These are phyloP conservation scores for Wickerhamiella cacticola DNA, from an alignment of 805 yeast species.

Conservation along the genomic window DNA sequence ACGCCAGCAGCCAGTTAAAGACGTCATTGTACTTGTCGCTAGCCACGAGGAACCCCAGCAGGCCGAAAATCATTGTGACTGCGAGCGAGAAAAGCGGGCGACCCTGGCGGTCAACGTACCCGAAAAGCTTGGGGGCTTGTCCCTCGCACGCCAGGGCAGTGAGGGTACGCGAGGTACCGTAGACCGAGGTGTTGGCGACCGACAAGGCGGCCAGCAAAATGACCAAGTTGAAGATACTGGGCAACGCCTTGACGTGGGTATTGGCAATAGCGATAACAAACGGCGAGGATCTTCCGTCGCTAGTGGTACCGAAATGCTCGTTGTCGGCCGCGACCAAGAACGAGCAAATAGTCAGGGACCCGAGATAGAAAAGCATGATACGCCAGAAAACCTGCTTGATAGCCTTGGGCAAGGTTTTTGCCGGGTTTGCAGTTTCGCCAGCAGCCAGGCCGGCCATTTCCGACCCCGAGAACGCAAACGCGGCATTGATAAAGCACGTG, in stretches of 20 bases:
- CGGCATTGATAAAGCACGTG: slow-evolving; percentile 54
- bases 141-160: slow-evolving; percentile 54
- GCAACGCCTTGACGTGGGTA: slow-evolving; percentile 54
- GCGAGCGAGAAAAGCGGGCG: slow-evolving; percentile 51
- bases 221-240: slow-evolving; percentile 55
- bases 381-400: slow-evolving; percentile 68
- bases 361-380: slow-evolving; percentile 50
- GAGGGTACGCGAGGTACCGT: slow-evolving; percentile 55
- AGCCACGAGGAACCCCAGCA: slow-evolving; percentile 46
- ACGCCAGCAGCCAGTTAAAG: slow-evolving; percentile 52
- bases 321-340: slow-evolving; percentile 52
- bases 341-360: slow-evolving; percentile 42
- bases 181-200: slow-evolving; percentile 64
- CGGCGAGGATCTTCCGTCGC: slow-evolving; percentile 61
- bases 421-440: slow-evolving; percentile 55
- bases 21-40: slow-evolving; percentile 41
- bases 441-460: slow-evolving; percentile 58
- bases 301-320: slow-evolving; percentile 34
- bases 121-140: slow-evolving; percentile 45
- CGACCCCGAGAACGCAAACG: slow-evolving; percentile 54
- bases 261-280: slow-evolving; percentile 59
- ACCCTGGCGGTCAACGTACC: slow-evolving; percentile 53
- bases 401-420: slow-evolving; percentile 50
- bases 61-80: slow-evolving; percentile 42
- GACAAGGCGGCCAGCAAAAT: slow-evolving; percentile 55